Percentiles rank a stretch among this genome's conserved stretches.
phyloP scores from a whole-genome alignment of 2,329 filamentous ascomycete genomes.

The Verticillium isaacii region DNA sequence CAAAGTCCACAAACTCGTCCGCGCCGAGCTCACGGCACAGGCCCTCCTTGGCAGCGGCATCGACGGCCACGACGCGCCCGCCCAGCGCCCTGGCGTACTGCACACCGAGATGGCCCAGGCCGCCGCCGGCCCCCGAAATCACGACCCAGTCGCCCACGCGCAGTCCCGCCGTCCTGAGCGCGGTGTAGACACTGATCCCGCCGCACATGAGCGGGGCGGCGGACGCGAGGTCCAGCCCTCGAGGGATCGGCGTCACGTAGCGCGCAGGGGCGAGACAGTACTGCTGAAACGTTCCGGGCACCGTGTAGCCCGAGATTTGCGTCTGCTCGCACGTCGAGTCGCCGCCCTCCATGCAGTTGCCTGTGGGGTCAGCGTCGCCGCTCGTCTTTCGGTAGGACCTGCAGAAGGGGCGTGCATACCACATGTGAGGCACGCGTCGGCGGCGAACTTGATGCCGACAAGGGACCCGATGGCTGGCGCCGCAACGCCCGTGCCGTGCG shows the following conservation, averaged over 20 bases:
- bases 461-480: conserved; percentile 10
- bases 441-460: conserved; percentile 16
- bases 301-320: conserved; percentile 19
- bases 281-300: conserved; percentile 19
- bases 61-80: conserved; percentile 20
- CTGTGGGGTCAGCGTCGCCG: conserved; percentile 2
- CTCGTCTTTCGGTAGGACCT: too few species aligned
- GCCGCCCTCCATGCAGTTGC: conserved; percentile 14
- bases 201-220: conserved; percentile 63
- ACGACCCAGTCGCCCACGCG: conserved; percentile 19
- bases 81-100: conserved; percentile 24
- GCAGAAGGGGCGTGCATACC: conserved; percentile 4
- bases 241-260: conserved; percentile 41
- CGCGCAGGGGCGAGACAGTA: conserved; percentile 14
- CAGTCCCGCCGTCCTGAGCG: conserved; percentile 33
- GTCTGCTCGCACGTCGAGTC: conserved; percentile 15
- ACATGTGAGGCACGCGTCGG: conserved; percentile 15
- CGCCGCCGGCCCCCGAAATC: conserved; percentile 25
- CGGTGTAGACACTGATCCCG: conserved; percentile 59
- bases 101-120: conserved; percentile 21
- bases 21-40: conserved; percentile 19
- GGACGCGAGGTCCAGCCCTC: conserved; percentile 24
- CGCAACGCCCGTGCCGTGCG: conserved; percentile 10
- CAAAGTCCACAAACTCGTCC: conserved; percentile 19
- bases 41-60: conserved; percentile 18